phyloP scores from a whole-genome alignment of 176 grass and related monocot genomes.

The Cenchrus fungigraminus region DNA sequence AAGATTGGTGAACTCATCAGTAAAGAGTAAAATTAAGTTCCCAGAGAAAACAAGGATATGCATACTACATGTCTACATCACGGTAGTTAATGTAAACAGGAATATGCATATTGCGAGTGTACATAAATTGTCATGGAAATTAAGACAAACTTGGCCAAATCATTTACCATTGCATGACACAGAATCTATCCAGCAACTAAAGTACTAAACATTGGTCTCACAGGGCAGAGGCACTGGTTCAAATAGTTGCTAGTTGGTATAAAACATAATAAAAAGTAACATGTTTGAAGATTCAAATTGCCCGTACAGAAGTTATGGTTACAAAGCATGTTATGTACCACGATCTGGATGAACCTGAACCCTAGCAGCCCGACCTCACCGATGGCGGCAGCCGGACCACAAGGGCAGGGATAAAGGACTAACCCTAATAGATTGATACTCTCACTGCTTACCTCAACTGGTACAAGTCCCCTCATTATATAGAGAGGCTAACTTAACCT shows the following conservation, averaged over 20 bases:
- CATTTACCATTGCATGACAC: conserved; percentile 19
- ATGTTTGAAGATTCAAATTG: not conserved
- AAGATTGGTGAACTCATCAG: conserved; percentile 25
- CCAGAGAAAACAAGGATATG: conserved; percentile 8
- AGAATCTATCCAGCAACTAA: not conserved
- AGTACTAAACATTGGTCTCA: not conserved
- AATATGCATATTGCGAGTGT: not conserved
- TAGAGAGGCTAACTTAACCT: no score
- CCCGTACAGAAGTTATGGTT: not conserved
- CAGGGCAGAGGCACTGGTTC: not conserved
- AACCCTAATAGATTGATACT: no score
- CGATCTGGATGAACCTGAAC: no score
- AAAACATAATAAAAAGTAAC: not conserved
- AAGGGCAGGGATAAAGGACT: no score
- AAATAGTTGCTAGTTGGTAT: not conserved
- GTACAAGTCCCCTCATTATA: no score
- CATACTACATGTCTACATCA: not conserved
- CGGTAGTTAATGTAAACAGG: not conserved
- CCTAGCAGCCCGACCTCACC: no score
- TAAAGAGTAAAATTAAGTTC: conserved; percentile 16
- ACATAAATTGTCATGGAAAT: not conserved
- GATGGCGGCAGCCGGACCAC: no score
- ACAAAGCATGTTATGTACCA: not conserved
- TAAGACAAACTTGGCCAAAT: not conserved
- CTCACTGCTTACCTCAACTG: no score